A percentile compares a stretch with the other conserved stretches of the same genome.
phyloP scores from a whole-genome alignment of 176 grass and related monocot genomes.

The Tuctoria greenei region DNA sequence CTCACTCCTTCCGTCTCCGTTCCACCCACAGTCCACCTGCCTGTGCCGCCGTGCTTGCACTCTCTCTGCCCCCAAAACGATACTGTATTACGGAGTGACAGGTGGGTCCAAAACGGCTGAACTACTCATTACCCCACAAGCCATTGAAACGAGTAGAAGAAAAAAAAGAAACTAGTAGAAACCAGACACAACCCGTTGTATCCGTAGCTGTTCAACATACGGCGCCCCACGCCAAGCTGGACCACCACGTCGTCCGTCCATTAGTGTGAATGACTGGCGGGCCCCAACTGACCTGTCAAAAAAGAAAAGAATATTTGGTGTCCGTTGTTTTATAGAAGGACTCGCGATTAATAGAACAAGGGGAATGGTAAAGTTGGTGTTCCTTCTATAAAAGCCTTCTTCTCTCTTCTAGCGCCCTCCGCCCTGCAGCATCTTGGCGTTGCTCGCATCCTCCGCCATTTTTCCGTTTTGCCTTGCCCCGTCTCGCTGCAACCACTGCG shows the following conservation, averaged over 20 bases:
- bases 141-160: not conserved
- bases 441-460: slow-evolving; percentile 15
- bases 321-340: too few relatives aligned
- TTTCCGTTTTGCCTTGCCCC: not conserved
- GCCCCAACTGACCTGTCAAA: not conserved
- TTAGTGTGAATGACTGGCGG: not conserved
- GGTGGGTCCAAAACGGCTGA: accelerated
- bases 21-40: not conserved
- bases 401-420: not conserved
- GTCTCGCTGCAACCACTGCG: slow-evolving; percentile 36
- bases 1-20: not conserved
- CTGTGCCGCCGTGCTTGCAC: too few relatives aligned
- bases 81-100: not conserved
- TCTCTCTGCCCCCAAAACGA: accelerated
- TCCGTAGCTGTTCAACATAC: not conserved
- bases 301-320: not conserved
- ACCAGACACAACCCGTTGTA: too few relatives aligned
- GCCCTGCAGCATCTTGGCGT: slow-evolving; percentile 33
- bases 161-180: not conserved
- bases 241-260: slow-evolving; percentile 18
- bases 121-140: not conserved
- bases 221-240: slow-evolving; percentile 16
- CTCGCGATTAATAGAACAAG: not conserved
- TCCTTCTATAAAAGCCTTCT: not conserved
- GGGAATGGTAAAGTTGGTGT: not conserved